These are phyloP conservation scores for Acanthochlamys bracteata DNA, from an alignment of 106 monocot species.

Conservation along the genomic window DNA sequence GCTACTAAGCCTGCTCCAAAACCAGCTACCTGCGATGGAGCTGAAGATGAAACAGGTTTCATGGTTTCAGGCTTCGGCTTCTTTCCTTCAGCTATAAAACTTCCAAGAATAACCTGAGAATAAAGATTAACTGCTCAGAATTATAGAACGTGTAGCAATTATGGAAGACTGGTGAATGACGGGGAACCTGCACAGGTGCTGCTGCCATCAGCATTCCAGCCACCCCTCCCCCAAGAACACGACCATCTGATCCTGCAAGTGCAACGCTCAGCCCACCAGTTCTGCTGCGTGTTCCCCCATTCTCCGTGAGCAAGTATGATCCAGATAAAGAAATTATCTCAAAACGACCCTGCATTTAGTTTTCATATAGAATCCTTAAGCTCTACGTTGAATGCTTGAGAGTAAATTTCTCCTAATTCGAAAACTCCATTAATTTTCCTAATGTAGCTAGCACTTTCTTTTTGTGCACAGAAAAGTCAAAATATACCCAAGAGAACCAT, in stretches of 20 bases:
- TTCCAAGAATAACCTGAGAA: constrained; percentile 67
- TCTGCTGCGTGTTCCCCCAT: constrained; percentile 55
- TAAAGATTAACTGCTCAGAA: neutral
- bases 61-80: constrained; percentile 37
- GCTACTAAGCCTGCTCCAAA: constrained; percentile 23
- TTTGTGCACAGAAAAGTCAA: too few relatives aligned
- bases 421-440: too few relatives aligned
- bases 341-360: constrained; percentile 56
- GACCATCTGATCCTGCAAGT: constrained; percentile 75
- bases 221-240: constrained; percentile 81
- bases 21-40: constrained; percentile 29
- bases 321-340: constrained; percentile 88
- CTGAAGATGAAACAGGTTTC: constrained; percentile 23
- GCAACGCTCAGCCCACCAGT: constrained; percentile 79
- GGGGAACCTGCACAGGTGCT: constrained; percentile 60
- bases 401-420: too few relatives aligned
- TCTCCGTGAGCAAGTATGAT: constrained; percentile 61
- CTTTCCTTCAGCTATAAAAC: constrained; percentile 74
- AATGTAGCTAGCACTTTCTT: too few relatives aligned
- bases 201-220: constrained; percentile 86
- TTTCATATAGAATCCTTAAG: neutral
- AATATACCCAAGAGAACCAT: too few relatives aligned
- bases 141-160: neutral
- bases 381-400: too few relatives aligned
- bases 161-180: neutral